Percentiles rank a stretch among this genome's conserved stretches.
These are phyloP conservation scores for Senna siamea DNA, from an alignment of 306 rosid genomes.

Conservation along the genomic window DNA sequence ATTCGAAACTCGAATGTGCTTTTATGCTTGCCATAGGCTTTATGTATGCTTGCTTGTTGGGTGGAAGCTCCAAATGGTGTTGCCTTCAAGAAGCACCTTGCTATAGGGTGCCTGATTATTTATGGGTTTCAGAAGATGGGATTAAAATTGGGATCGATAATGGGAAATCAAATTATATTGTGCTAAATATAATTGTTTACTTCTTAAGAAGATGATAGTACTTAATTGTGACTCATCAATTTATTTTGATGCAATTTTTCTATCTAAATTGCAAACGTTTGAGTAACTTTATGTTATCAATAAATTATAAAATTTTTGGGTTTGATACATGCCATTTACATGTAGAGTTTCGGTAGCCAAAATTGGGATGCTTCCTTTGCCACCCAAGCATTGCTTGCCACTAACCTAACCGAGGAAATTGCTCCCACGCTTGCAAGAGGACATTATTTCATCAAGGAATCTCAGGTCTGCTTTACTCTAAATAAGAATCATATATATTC, in stretches of 20 bases:
- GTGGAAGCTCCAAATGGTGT: neutral
- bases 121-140: neutral
- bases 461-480: neutral
- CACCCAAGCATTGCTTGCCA: neutral
- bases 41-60: neutral
- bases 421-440: neutral
- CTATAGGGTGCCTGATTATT: neutral
- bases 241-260: no score
- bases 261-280: no score
- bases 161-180: no score
- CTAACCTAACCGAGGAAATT: neutral
- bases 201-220: no score
- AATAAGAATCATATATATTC: no score
- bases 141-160: no score
- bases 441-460: neutral
- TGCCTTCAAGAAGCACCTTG: neutral
- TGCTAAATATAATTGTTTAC: no score
- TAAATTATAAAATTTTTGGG: no score
- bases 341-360: neutral
- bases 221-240: no score
- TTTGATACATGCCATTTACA: no score
- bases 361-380: neutral
- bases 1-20: neutral
- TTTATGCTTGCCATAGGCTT: neutral
- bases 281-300: no score